phyloP scores from a whole-genome alignment of 306 rosid species.

The Pyrus bretschneideri region DNA sequence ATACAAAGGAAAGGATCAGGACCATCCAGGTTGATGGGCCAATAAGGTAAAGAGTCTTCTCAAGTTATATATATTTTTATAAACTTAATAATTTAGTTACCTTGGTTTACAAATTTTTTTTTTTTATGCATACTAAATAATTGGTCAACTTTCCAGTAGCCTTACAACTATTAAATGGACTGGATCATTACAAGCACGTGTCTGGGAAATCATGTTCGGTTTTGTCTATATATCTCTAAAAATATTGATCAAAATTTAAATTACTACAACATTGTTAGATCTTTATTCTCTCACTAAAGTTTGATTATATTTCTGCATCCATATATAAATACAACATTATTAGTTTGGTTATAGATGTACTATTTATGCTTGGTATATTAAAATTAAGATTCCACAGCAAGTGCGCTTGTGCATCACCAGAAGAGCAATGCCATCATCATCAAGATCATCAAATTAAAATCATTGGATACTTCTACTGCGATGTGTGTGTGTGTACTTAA shows the following conservation, averaged over 20 bases:
- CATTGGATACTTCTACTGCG: background rate
- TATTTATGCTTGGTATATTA: background rate
- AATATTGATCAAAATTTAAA: background rate
- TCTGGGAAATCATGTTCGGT: slow-evolving; percentile 11
- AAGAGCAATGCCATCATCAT: slow-evolving; percentile 4
- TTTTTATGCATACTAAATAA: background rate
- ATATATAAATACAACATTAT: background rate
- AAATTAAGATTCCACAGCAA: slow-evolving; percentile 20
- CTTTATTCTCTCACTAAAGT: slow-evolving; percentile 7
- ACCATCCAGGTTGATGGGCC: background rate
- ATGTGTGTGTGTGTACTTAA: background rate
- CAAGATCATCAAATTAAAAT: slow-evolving; percentile 13
- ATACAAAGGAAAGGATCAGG: background rate
- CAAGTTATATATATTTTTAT: background rate
- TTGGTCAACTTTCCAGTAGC: background rate
- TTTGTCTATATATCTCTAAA: background rate
- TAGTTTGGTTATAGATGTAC: slow-evolving; percentile 3
- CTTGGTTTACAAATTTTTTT: background rate
- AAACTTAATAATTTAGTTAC: background rate
- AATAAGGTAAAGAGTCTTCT: background rate
- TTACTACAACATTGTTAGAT: slow-evolving; percentile 6
- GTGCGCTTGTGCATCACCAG: slow-evolving; percentile 21
- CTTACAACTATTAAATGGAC: slow-evolving; percentile 12
- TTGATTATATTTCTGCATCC: slow-evolving; percentile 10
- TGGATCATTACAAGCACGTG: slow-evolving; percentile 28